These are phyloP conservation scores for Pleurotus cornucopiae DNA, from an alignment of 768 basidiomycete genomes.

Conservation along the genomic window DNA sequence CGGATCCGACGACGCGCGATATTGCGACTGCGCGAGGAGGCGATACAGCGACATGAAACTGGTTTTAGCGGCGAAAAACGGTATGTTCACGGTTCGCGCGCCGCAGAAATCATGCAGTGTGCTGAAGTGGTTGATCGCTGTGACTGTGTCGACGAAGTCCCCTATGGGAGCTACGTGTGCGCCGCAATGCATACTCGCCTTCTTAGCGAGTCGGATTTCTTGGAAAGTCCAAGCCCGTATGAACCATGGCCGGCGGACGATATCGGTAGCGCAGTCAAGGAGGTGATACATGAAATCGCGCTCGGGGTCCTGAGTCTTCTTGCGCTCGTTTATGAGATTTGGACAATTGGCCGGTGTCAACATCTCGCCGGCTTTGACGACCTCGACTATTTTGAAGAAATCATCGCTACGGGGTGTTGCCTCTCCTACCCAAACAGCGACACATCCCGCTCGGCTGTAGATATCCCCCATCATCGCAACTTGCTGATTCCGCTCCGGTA, in stretches of 20 bases:
- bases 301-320: background rate
- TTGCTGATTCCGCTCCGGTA: background rate
- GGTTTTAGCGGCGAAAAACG: background rate
- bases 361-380: background rate
- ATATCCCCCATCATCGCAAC: conserved; percentile 1
- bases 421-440: background rate
- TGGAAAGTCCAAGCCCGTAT: background rate
- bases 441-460: background rate
- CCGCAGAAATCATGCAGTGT: background rate
- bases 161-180: background rate
- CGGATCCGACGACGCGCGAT: background rate
- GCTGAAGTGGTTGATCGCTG: background rate
- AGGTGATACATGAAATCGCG: background rate
- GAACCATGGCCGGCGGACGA: background rate
- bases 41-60: background rate
- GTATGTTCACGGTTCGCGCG: background rate
- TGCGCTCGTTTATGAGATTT: background rate
- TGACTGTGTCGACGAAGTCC: background rate
- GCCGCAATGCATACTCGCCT: background rate
- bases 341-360: background rate
- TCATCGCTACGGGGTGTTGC: background rate
- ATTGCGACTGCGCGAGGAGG: background rate
- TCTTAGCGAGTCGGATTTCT: background rate
- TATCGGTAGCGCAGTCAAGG: background rate
- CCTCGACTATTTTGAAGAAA: background rate